Evolutionary conservation across 78 protist species (phyloP).

Genomic region (Chrysochromulina tobinii): DNA sequence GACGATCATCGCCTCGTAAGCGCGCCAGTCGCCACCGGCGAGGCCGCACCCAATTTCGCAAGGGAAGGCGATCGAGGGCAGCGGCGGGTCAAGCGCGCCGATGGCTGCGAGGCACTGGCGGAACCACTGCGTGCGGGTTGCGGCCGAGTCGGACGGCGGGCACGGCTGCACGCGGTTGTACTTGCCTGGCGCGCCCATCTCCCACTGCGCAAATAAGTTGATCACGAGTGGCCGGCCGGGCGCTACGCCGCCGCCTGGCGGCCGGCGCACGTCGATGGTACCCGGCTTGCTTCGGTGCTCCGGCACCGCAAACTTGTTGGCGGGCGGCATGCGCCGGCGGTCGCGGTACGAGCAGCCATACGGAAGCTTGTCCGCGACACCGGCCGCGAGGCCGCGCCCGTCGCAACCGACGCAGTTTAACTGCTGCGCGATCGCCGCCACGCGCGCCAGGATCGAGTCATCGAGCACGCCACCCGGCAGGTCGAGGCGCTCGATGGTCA

Average conservation of each 20-base stretch:
- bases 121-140: not conserved
- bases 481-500: not conserved
- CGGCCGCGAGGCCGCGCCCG: constrained; percentile 1
- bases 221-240: not conserved
- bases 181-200: constrained; percentile 13
- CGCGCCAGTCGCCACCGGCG: no score
- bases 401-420: constrained; percentile 1
- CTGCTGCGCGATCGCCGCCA: not conserved
- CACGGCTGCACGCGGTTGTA: not conserved
- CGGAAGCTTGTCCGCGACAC: not conserved
- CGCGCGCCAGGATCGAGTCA: not conserved
- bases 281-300: not conserved
- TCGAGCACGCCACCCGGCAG: not conserved
- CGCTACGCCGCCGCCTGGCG: not conserved
- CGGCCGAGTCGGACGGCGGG: not conserved
- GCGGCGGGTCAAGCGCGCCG: not conserved
- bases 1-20: no score
- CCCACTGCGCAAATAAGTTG: constrained; percentile 21
- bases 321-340: not conserved
- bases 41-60: not conserved
- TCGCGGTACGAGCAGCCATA: not conserved
- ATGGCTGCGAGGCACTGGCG: not conserved
- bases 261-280: constrained; percentile 18
- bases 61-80: not conserved
- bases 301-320: not conserved